phyloP scores from a whole-genome alignment of 2,329 filamentous ascomycete genomes.

The Colletotrichum tofieldiae region DNA sequence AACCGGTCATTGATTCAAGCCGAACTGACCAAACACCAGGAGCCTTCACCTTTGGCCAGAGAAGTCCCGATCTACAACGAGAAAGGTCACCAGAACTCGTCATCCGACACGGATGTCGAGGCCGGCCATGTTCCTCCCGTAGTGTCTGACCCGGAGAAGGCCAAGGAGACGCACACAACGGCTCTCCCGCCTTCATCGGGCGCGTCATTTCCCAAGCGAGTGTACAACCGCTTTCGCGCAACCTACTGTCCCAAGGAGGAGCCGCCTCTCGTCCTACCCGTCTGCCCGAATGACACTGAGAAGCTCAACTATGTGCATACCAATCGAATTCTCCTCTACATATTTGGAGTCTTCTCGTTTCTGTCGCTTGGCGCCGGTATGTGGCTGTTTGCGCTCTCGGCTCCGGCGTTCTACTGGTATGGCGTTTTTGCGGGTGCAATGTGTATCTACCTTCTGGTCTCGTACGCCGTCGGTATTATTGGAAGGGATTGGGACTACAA shows the following conservation, averaged over 20 bases:
- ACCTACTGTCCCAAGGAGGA: constrained; percentile 54
- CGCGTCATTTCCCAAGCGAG: constrained; percentile 44
- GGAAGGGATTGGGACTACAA: constrained; percentile 57
- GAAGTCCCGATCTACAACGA: constrained; percentile 35
- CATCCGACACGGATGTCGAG: constrained; percentile 38
- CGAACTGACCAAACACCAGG: constrained; percentile 20
- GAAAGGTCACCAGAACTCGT: constrained; percentile 31
- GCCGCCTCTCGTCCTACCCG: constrained; percentile 53
- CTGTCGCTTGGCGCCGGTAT: constrained; percentile 58
- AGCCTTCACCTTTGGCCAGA: constrained; percentile 42
- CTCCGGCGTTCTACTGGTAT: constrained; percentile 56
- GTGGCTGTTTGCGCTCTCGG: constrained; percentile 58
- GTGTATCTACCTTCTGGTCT: constrained; percentile 59
- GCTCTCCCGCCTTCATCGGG: constrained; percentile 31
- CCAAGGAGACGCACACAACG: constrained; percentile 36
- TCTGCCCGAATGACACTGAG: constrained; percentile 56
- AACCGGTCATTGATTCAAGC: too few relatives aligned
- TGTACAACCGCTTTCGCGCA: constrained; percentile 48
- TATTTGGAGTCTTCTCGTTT: constrained; percentile 58
- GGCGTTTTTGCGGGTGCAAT: constrained; percentile 56
- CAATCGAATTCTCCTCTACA: constrained; percentile 57
- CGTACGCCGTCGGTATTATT: constrained; percentile 57
- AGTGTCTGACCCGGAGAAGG: constrained; percentile 36
- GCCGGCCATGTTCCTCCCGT: constrained; percentile 31
- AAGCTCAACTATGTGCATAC: constrained; percentile 58